These are phyloP conservation scores for Trichoderma sp. DNA, from an alignment of 2,329 filamentous ascomycete genomes.

Conservation along the genomic window DNA sequence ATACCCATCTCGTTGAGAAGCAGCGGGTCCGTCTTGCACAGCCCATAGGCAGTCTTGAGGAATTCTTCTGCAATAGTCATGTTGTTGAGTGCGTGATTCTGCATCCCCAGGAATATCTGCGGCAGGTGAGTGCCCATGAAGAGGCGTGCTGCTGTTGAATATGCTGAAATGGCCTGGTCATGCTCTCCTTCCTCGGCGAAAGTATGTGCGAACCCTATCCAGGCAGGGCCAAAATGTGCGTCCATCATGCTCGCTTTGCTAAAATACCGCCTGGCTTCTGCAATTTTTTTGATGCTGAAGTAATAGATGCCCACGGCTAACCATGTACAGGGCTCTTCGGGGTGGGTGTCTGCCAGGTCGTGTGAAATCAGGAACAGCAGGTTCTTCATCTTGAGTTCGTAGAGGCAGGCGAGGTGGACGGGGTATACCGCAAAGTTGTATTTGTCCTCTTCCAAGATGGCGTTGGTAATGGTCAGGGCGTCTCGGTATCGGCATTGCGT, in stretches of 20 bases:
- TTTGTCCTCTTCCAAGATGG: conserved; percentile 77
- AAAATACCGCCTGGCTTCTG: conserved; percentile 92
- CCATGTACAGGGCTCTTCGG: conserved; percentile 88
- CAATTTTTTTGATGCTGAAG: conserved; percentile 80
- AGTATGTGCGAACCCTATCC: conserved; percentile 98
- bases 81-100: conserved; percentile 94
- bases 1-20: conserved; percentile 95
- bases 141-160: conserved; percentile 87
- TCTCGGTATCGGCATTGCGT: conserved; percentile 93
- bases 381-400: conserved; percentile 83
- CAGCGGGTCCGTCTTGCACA: conserved; percentile 82
- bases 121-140: conserved; percentile 97
- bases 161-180: conserved; percentile 96
- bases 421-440: conserved; percentile 90
- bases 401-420: conserved; percentile 84
- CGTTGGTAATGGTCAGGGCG: conserved; percentile 77
- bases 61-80: conserved; percentile 93
- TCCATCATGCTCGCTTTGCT: conserved; percentile 98
- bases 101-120: conserved; percentile 96
- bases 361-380: conserved; percentile 88
- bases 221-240: conserved; percentile 92
- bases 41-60: conserved; percentile 78
- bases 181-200: conserved; percentile 97
- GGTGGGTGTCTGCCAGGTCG: conserved; percentile 86
- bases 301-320: conserved; percentile 96